phyloP scores from a whole-genome alignment of 306 rosid genomes.

The Vigna reflexopilosa region DNA sequence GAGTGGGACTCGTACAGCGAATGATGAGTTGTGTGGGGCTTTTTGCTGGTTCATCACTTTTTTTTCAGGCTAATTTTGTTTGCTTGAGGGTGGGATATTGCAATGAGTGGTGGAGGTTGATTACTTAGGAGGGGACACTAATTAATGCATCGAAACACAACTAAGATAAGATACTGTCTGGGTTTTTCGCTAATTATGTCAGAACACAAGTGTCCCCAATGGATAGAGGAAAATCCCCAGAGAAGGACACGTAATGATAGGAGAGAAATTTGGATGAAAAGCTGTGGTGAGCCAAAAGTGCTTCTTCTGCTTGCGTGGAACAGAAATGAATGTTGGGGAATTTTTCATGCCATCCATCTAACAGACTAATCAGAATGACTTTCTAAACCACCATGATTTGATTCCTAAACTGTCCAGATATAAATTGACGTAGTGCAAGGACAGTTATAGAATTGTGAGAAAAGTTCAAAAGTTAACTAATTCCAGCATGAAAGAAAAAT shows the following conservation, averaged over 20 bases:
- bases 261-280: slow-evolving; percentile 6
- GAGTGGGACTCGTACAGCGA: slow-evolving; percentile 18
- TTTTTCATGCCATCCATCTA: background rate
- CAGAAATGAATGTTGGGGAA: slow-evolving; percentile 22
- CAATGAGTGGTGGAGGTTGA: slow-evolving; percentile 40
- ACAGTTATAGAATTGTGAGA: background rate
- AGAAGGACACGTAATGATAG: slow-evolving; percentile 26
- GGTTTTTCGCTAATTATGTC: slow-evolving; percentile 40
- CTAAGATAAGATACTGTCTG: slow-evolving; percentile 46
- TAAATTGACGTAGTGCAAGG: slow-evolving; percentile 13
- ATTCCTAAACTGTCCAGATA: background rate
- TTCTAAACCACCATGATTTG: slow-evolving; percentile 22
- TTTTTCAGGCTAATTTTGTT: slow-evolving; percentile 36
- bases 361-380: slow-evolving; percentile 1
- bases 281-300: slow-evolving; percentile 3
- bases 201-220: slow-evolving; percentile 21
- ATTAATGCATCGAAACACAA: slow-evolving; percentile 25
- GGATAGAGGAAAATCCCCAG: slow-evolving; percentile 31
- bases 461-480: slow-evolving; percentile 8
- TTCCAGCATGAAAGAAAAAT: background rate
- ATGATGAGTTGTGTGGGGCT: slow-evolving; percentile 42
- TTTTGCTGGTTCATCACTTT: slow-evolving; percentile 28
- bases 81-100: slow-evolving; percentile 15
- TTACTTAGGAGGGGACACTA: slow-evolving; percentile 20
- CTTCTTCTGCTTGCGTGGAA: slow-evolving; percentile 22